Evolutionary conservation across 2,329 filamentous ascomycete species (phyloP).

Genomic region (Grosmannia serpens): DNA sequence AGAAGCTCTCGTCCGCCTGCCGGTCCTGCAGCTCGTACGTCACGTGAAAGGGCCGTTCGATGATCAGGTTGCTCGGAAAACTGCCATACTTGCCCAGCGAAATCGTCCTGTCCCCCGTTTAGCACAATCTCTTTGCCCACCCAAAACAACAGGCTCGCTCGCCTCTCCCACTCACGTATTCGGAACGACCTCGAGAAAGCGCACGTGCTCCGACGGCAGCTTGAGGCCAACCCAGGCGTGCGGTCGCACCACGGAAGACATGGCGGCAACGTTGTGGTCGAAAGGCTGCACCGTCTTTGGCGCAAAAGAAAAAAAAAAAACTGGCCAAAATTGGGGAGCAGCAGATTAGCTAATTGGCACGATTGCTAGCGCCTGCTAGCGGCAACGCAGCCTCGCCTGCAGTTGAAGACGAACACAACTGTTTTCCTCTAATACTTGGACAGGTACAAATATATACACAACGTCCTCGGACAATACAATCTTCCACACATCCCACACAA

Average conservation of each 20-base stretch:
- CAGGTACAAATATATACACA: too few relatives aligned
- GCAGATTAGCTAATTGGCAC: neutral
- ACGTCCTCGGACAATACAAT: too few relatives aligned
- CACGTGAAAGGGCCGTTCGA: constrained; percentile 82
- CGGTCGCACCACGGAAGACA: constrained; percentile 33
- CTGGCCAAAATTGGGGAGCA: neutral
- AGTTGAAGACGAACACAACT: too few relatives aligned
- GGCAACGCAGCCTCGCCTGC: neutral
- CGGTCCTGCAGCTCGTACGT: constrained; percentile 83
- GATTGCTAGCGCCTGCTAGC: neutral
- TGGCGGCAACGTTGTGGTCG: neutral
- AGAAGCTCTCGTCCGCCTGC: constrained; percentile 49
- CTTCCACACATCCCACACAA: too few relatives aligned
- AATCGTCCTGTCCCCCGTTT: constrained; percentile 55
- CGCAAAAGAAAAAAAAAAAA: neutral
- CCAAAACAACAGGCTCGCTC: too few relatives aligned
- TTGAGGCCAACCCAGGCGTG: constrained; percentile 49
- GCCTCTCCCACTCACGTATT: constrained; percentile 39
- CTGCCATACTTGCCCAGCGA: constrained; percentile 87
- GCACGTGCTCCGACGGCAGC: constrained; percentile 46
- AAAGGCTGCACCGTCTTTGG: neutral
- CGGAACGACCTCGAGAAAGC: constrained; percentile 45
- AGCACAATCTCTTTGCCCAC: neutral
- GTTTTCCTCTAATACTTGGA: too few relatives aligned
- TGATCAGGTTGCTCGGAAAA: constrained; percentile 78